These are phyloP conservation scores for Aquilaria agallochum DNA, from an alignment of 441 rosid species.

Conservation along the genomic window DNA sequence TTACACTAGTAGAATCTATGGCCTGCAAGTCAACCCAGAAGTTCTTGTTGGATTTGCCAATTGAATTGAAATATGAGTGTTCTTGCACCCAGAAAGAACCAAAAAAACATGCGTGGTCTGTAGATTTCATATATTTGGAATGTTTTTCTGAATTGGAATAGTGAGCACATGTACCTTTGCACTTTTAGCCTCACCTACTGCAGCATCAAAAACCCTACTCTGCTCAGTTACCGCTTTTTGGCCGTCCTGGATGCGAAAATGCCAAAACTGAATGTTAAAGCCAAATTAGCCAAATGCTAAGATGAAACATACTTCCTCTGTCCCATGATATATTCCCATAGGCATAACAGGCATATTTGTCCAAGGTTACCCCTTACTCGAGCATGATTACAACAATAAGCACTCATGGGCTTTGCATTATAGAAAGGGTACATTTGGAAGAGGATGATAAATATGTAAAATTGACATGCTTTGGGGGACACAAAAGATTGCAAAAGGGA, in stretches of 20 bases:
- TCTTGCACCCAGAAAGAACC: too few relatives aligned
- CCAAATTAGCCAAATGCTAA: background rate
- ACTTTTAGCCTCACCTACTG: constrained; percentile 45
- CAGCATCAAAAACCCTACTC: constrained; percentile 43
- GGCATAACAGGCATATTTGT: too few relatives aligned
- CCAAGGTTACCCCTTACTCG: too few relatives aligned
- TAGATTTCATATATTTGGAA: too few relatives aligned
- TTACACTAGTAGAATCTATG: constrained; percentile 33
- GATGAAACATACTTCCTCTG: background rate
- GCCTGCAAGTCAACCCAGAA: constrained; percentile 35
- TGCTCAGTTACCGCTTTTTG: constrained; percentile 47
- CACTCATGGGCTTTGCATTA: background rate
- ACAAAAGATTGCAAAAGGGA: too few relatives aligned
- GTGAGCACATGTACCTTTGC: constrained; percentile 32
- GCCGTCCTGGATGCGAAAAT: constrained; percentile 40
- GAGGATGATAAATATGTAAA: background rate
- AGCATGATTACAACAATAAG: background rate
- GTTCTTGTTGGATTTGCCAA: too few relatives aligned
- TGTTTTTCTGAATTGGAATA: too few relatives aligned
- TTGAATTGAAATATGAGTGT: too few relatives aligned
- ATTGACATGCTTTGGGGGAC: too few relatives aligned
- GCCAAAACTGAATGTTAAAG: background rate
- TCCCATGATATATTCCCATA: too few relatives aligned
- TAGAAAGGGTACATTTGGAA: background rate
- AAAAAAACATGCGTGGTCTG: too few relatives aligned